Percentiles rank a stretch among this genome's conserved stretches.
phyloP scores from a whole-genome alignment of 257 asterid species.

The Plantago elongata region DNA sequence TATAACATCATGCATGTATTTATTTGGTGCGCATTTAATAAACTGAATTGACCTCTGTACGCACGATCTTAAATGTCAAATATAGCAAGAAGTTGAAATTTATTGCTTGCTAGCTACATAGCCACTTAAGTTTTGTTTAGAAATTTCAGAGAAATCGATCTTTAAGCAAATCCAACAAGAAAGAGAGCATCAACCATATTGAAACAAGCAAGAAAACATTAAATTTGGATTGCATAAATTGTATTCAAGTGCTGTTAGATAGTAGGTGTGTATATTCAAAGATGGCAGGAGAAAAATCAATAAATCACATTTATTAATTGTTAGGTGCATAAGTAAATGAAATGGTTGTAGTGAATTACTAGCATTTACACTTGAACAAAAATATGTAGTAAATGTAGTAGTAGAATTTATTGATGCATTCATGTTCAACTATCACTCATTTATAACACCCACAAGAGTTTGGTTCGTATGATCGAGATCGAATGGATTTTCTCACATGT shows the following conservation, averaged over 20 bases:
- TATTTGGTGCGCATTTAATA: no score
- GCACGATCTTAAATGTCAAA: no score
- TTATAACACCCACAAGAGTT: no score
- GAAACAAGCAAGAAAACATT: constrained; percentile 23
- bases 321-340: constrained; percentile 33
- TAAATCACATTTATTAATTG: constrained; percentile 44
- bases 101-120: neutral
- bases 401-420: no score
- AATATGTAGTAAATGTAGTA: no score
- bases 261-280: constrained; percentile 43
- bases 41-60: no score
- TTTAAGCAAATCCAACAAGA: constrained; percentile 23
- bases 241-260: constrained; percentile 18
- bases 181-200: constrained; percentile 25
- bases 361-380: no score
- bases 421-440: no score
- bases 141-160: constrained; percentile 14
- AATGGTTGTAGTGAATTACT: constrained; percentile 19
- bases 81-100: constrained; percentile 4
- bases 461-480: no score
- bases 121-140: neutral
- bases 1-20: no score
- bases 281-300: constrained; percentile 27
- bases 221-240: constrained; percentile 21
- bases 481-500: no score